phyloP scores from a whole-genome alignment of 163 green algal species.

The Picocystis sp. region DNA sequence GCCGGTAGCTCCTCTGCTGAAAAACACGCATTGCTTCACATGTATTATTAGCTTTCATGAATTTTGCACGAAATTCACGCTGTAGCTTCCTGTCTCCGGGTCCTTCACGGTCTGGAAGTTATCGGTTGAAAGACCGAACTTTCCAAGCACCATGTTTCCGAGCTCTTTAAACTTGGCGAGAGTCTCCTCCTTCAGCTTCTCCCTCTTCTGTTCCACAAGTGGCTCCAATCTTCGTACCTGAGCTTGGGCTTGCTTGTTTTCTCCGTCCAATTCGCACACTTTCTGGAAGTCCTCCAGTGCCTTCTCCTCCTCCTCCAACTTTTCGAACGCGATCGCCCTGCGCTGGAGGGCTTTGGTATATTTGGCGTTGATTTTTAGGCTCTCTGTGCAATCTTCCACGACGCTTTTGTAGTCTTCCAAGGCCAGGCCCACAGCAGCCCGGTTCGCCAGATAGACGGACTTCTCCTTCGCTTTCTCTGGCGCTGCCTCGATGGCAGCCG shows the following conservation, averaged over 20 bases:
- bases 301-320: constrained; percentile 58
- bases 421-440: constrained; percentile 49
- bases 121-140: constrained; percentile 88
- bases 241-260: constrained; percentile 22
- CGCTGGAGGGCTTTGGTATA: constrained; percentile 53
- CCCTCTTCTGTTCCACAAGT: constrained; percentile 43
- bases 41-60: background rate
- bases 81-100: constrained; percentile 74
- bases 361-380: constrained; percentile 38
- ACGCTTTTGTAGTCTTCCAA: constrained; percentile 19
- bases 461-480: constrained; percentile 18
- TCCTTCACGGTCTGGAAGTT: constrained; percentile 97
- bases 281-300: constrained; percentile 49
- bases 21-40: too few relatives aligned
- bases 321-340: constrained; percentile 41
- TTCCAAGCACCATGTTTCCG: constrained; percentile 83
- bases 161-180: constrained; percentile 91
- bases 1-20: too few relatives aligned
- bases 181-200: constrained; percentile 86
- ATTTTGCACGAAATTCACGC: constrained; percentile 67
- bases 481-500: too few relatives aligned
- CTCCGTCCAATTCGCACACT: constrained; percentile 42
- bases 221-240: constrained; percentile 42
- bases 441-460: constrained; percentile 55
- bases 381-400: constrained; percentile 38